phyloP scores from a whole-genome alignment of 495 filamentous ascomycete species.

The Neurospora terricola region DNA sequence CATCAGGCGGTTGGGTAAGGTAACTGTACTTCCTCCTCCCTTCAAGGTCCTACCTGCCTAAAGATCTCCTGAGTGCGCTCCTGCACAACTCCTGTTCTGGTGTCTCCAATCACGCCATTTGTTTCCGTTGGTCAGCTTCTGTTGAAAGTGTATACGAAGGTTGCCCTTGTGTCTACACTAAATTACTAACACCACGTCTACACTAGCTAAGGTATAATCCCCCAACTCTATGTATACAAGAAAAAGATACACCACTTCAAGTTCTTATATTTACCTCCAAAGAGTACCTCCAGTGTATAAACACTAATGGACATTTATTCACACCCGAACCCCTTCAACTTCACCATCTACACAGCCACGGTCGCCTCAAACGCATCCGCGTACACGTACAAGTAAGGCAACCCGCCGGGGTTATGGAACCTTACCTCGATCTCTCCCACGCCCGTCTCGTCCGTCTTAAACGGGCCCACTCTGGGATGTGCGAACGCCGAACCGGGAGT shows the following conservation, averaged over 20 bases:
- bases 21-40: too few species aligned
- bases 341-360: neutral
- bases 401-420: conserved; percentile 4
- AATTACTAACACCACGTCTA: neutral
- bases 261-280: too few species aligned
- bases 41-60: too few species aligned
- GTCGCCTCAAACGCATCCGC: conserved; percentile 16
- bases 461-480: conserved; percentile 2
- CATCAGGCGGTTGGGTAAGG: too few species aligned
- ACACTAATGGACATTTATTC: neutral
- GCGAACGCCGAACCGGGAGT: neutral
- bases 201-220: neutral
- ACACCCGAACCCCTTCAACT: neutral
- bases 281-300: too few species aligned
- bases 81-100: too few species aligned
- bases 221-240: neutral
- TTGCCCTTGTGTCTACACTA: neutral
- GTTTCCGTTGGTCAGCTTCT: too few species aligned
- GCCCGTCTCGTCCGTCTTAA: conserved; percentile 9
- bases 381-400: conserved; percentile 11
- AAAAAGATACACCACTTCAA: neutral
- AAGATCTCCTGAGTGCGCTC: too few species aligned
- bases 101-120: too few species aligned
- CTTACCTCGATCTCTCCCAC: conserved; percentile 10
- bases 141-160: too few species aligned